These are phyloP conservation scores for Penicillium sp. DNA, from an alignment of 2,329 filamentous ascomycete species.

Conservation along the genomic window DNA sequence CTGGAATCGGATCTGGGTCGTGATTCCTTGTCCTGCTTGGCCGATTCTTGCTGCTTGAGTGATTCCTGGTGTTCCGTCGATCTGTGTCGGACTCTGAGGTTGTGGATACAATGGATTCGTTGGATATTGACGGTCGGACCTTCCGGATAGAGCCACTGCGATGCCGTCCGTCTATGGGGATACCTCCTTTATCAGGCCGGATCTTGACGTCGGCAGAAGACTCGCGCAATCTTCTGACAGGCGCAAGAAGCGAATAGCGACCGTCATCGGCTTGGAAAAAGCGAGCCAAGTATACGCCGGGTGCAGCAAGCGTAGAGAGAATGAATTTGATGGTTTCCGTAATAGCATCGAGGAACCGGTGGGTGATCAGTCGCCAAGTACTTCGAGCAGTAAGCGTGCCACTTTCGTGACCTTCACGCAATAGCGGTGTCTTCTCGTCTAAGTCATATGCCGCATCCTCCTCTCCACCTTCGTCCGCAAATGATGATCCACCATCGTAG, in stretches of 20 bases:
- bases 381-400: slow-evolving; percentile 35
- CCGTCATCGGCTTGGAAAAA: slow-evolving; percentile 79
- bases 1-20: slow-evolving; percentile 36
- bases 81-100: slow-evolving; percentile 56
- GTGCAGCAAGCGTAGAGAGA: slow-evolving; percentile 71
- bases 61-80: slow-evolving; percentile 23
- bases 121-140: slow-evolving; percentile 33
- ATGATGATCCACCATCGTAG: slow-evolving; percentile 25
- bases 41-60: slow-evolving; percentile 25
- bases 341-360: slow-evolving; percentile 67
- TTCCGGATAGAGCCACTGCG: slow-evolving; percentile 32
- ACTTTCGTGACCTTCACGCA: slow-evolving; percentile 46
- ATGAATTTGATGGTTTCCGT: slow-evolving; percentile 74
- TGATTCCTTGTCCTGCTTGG: slow-evolving; percentile 28
- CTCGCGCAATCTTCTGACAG: slow-evolving; percentile 60
- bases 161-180: slow-evolving; percentile 28
- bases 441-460: slow-evolving; percentile 37
- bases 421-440: slow-evolving; percentile 68
- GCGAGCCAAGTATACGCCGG: slow-evolving; percentile 75
- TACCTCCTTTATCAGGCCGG: slow-evolving; percentile 23
- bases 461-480: slow-evolving; percentile 32
- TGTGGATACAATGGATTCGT: slow-evolving; percentile 48
- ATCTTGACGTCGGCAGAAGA: slow-evolving; percentile 22
- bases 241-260: slow-evolving; percentile 71
- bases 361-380: slow-evolving; percentile 55